Evolutionary conservation across 805 yeast species (phyloP).

Genomic region (Saccharomyces paradoxus): DNA sequence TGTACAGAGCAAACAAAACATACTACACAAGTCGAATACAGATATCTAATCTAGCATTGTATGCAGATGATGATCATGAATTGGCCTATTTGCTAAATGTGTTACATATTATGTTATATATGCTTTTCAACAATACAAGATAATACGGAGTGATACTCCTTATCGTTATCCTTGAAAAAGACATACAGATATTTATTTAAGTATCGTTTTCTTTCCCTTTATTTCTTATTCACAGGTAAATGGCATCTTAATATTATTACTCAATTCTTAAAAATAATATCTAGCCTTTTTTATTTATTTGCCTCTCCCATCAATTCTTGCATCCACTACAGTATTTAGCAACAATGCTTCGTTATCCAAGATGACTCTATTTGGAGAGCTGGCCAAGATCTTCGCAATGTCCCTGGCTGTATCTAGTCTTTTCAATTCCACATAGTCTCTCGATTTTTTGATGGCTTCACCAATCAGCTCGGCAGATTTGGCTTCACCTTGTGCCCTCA

Average conservation of each 20-base stretch:
- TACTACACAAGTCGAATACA: not conserved
- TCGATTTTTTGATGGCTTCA: constrained; percentile 95
- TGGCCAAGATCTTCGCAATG: constrained; percentile 76
- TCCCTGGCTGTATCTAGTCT: constrained; percentile 96
- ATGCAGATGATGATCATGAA: not conserved
- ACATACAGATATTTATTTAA: not conserved
- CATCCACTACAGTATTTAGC: constrained; percentile 78
- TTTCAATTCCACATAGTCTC: constrained; percentile 92
- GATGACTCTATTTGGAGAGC: constrained; percentile 84
- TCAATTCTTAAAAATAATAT: not conserved
- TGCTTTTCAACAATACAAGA: not conserved
- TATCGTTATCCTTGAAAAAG: not conserved
- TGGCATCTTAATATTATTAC: not conserved
- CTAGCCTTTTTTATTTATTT: not conserved
- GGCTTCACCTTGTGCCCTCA: constrained; percentile 97
- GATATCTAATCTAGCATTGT: not conserved
- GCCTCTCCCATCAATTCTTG: constrained; percentile 34
- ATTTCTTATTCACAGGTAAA: not conserved
- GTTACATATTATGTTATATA: not conserved
- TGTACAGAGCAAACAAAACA: not conserved
- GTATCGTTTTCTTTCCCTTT: not conserved
- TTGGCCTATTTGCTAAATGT: not conserved
- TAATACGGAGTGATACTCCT: not conserved
- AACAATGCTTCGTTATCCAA: constrained; percentile 88
- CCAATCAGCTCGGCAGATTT: constrained; percentile 96